These are phyloP conservation scores for Aspergillus terreus DNA, from an alignment of 2,329 filamentous ascomycete species.

Conservation along the genomic window DNA sequence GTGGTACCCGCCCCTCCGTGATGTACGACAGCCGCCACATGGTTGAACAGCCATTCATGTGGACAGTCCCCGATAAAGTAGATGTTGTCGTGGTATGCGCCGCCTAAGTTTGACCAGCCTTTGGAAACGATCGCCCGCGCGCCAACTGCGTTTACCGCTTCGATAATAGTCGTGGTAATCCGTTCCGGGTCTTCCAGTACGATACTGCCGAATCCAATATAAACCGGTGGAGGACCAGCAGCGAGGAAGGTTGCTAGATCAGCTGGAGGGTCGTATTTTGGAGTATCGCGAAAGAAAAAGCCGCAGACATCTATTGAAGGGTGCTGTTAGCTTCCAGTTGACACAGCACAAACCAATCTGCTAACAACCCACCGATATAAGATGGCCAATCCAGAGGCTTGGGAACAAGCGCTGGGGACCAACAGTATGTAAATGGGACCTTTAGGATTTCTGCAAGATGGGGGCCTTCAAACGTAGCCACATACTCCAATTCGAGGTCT, in stretches of 20 bases:
- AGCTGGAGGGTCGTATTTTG: constrained; percentile 37
- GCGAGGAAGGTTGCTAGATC: constrained; percentile 44
- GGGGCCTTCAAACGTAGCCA: constrained; percentile 36
- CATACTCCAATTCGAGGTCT: constrained; percentile 36
- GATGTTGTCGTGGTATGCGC: constrained; percentile 28
- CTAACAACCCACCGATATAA: constrained; percentile 28
- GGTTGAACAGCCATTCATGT: constrained; percentile 58
- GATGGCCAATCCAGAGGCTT: constrained; percentile 40
- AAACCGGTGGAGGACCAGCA: constrained; percentile 48
- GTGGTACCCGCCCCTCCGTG: constrained; percentile 60
- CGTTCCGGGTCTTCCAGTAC: constrained; percentile 49
- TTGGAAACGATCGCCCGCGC: constrained; percentile 53
- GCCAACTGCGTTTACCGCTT: constrained; percentile 46
- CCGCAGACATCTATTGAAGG: constrained; percentile 37
- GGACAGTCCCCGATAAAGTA: constrained; percentile 54
- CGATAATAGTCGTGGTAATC: constrained; percentile 45
- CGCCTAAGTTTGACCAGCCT: constrained; percentile 51
- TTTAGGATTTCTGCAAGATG: constrained; percentile 33
- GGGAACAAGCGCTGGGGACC: constrained; percentile 41
- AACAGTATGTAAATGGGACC: constrained; percentile 45
- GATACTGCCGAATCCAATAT: constrained; percentile 57
- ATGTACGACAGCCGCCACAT: constrained; percentile 54
- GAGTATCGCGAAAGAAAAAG: constrained; percentile 42
- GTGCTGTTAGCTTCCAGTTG: not conserved
- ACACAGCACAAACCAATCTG: too few relatives aligned